Evolutionary conservation across 371 early-diverging fungal genomes (phyloP).

Genomic region (Mortierella sp.): DNA sequence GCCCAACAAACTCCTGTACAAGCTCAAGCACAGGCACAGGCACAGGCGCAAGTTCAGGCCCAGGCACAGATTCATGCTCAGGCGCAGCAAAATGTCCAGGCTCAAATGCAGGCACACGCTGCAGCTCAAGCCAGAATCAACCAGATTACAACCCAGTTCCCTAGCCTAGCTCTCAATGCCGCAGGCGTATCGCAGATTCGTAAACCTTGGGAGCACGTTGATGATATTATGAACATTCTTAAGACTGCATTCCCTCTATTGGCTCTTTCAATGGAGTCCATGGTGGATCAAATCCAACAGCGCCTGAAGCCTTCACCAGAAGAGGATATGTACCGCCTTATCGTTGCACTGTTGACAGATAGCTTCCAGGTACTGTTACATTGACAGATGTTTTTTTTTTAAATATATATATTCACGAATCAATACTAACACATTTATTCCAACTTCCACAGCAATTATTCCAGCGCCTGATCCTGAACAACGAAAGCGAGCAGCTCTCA

Average conservation of each 20-base stretch:
- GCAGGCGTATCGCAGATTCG: constrained; percentile 42
- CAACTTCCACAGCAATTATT: constrained; percentile 65
- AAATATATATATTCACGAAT: too few relatives aligned
- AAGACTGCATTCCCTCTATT: constrained; percentile 96
- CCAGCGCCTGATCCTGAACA: constrained; percentile 70
- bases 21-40: constrained; percentile 56
- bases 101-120: constrained; percentile 44
- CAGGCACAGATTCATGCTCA: constrained; percentile 55
- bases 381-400: background rate
- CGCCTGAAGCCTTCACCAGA: constrained; percentile 94
- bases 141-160: constrained; percentile 46
- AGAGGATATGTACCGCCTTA: constrained; percentile 95
- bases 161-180: constrained; percentile 31
- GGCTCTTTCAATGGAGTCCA: constrained; percentile 96
- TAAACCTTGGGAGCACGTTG: constrained; percentile 85
- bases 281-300: constrained; percentile 95
- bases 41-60: constrained; percentile 56
- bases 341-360: constrained; percentile 90
- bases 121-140: constrained; percentile 33
- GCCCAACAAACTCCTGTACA: constrained; percentile 47
- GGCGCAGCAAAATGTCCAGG: constrained; percentile 47
- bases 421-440: background rate
- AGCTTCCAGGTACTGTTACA: constrained; percentile 78
- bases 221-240: constrained; percentile 96
- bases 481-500: constrained; percentile 75